phyloP scores from a whole-genome alignment of 2,329 filamentous ascomycete species.

The Sporothrix schenckii region DNA sequence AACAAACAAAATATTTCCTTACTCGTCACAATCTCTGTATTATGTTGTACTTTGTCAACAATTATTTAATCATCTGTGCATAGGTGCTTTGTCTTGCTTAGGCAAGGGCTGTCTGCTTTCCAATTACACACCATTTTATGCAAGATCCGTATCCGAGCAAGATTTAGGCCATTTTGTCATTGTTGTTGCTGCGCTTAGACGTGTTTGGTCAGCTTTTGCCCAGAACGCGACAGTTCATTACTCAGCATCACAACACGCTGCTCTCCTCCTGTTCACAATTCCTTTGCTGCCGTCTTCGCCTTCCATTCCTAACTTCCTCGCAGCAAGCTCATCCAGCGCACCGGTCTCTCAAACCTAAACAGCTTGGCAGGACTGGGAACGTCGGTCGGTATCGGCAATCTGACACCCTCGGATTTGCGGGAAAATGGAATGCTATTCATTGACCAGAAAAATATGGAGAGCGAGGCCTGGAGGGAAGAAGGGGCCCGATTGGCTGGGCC shows the following conservation, averaged over 20 bases:
- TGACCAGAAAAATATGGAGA: background rate
- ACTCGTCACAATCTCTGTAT: no score
- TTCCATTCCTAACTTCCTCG: no score
- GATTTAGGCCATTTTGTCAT: background rate
- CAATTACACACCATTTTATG: background rate
- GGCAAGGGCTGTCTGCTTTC: background rate
- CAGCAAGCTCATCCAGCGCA: no score
- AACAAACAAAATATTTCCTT: no score
- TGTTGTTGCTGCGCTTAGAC: background rate
- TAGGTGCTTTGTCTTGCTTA: background rate
- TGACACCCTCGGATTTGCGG: conserved; percentile 18
- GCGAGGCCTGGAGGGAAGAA: background rate
- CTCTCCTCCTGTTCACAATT: background rate
- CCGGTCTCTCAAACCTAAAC: background rate
- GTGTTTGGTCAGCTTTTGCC: conserved; percentile 11
- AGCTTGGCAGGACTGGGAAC: background rate
- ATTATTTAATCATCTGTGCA: background rate
- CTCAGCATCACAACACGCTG: background rate
- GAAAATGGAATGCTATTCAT: background rate
- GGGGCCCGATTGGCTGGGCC: conserved; percentile 20
- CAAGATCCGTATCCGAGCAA: conserved; percentile 4
- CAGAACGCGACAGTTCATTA: background rate
- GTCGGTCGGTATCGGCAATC: conserved; percentile 6
- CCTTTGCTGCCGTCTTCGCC: background rate
- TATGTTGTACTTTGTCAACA: no score